Percentiles rank a stretch among this genome's conserved stretches.
phyloP scores from a whole-genome alignment of 305 asterid species.

The Fraxinus baroniana region DNA sequence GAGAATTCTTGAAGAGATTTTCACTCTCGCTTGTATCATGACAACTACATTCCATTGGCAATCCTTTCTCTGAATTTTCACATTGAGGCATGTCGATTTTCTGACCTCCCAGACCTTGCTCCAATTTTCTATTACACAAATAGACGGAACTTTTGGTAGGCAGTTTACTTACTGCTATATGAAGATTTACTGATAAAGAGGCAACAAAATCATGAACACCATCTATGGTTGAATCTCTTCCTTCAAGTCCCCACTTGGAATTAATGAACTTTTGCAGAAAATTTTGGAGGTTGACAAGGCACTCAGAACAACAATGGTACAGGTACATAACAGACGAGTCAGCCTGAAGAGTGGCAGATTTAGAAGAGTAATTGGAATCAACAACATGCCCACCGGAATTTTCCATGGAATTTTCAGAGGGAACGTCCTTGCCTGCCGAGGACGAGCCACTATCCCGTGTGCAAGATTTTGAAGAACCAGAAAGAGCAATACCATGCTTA shows the following conservation, averaged over 20 bases:
- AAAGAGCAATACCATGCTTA: conserved; percentile 25
- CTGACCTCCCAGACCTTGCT: conserved; percentile 23
- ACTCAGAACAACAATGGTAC: conserved; percentile 68
- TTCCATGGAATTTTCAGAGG: conserved; percentile 27
- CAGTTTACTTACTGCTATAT: conserved; percentile 48
- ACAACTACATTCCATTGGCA: conserved; percentile 50
- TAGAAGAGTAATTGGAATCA: conserved; percentile 17
- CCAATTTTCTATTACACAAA: conserved; percentile 15
- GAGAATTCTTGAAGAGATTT: conserved; percentile 15
- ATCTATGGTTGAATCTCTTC: conserved; percentile 45
- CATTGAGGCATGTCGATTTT: conserved; percentile 24
- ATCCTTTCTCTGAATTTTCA: conserved; percentile 22
- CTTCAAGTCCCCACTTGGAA: conserved; percentile 38
- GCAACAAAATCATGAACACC: conserved; percentile 72
- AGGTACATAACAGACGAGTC: conserved; percentile 39
- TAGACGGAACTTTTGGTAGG: conserved; percentile 24
- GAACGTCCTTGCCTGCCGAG: conserved; percentile 25
- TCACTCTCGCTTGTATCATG: conserved; percentile 35
- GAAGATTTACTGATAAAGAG: conserved; percentile 68
- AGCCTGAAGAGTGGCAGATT: conserved; percentile 22
- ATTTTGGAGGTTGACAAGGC: conserved; percentile 54
- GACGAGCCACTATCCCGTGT: conserved; percentile 26
- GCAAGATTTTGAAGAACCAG: conserved; percentile 23
- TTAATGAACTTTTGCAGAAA: conserved; percentile 41
- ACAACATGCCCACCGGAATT: conserved; percentile 23